Percentiles rank a stretch among this genome's conserved stretches.
These are phyloP conservation scores for Aspergillus sclerotiicarbonarius DNA, from an alignment of 495 filamentous ascomycete species.

Conservation along the genomic window DNA sequence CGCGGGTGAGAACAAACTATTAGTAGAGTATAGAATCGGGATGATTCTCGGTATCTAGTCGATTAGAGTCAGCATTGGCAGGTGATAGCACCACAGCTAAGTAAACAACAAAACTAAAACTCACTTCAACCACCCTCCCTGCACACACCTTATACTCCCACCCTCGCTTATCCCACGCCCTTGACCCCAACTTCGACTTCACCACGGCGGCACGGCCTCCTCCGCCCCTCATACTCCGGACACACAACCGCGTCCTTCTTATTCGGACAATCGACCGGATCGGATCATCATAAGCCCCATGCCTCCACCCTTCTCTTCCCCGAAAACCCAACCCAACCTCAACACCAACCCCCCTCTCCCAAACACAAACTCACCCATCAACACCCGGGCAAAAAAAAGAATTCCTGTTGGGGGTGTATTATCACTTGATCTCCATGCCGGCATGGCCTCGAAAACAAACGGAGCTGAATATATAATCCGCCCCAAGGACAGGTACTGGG, in stretches of 20 bases:
- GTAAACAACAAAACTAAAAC: not conserved
- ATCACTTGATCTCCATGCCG: not conserved
- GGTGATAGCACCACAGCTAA: not conserved
- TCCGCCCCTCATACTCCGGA: slow-evolving; percentile 14
- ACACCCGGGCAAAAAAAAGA: slow-evolving; percentile 10
- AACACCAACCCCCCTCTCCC: slow-evolving; percentile 9
- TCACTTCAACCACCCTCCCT: slow-evolving; percentile 11
- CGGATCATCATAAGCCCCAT: slow-evolving; percentile 14
- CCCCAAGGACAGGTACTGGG: slow-evolving; percentile 6
- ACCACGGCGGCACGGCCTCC: too few relatives aligned
- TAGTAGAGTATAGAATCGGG: slow-evolving; percentile 8
- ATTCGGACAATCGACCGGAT: slow-evolving; percentile 3
- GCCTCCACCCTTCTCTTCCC: too few relatives aligned
- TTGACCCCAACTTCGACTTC: slow-evolving; percentile 7
- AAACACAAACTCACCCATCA: slow-evolving; percentile 5
- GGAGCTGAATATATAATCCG: slow-evolving; percentile 1
- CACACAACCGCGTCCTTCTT: slow-evolving; percentile 8
- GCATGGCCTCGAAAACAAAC: not conserved
- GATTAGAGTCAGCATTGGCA: not conserved
- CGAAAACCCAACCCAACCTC: too few relatives aligned
- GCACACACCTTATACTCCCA: slow-evolving; percentile 15
- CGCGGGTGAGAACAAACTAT: slow-evolving; percentile 13
- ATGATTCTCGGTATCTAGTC: slow-evolving; percentile 9
- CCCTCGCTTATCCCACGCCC: slow-evolving; percentile 9
- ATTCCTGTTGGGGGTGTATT: slow-evolving; percentile 6